These are phyloP conservation scores for Tremella mesenterica DNA, from an alignment of 768 basidiomycete genomes.

Conservation along the genomic window DNA sequence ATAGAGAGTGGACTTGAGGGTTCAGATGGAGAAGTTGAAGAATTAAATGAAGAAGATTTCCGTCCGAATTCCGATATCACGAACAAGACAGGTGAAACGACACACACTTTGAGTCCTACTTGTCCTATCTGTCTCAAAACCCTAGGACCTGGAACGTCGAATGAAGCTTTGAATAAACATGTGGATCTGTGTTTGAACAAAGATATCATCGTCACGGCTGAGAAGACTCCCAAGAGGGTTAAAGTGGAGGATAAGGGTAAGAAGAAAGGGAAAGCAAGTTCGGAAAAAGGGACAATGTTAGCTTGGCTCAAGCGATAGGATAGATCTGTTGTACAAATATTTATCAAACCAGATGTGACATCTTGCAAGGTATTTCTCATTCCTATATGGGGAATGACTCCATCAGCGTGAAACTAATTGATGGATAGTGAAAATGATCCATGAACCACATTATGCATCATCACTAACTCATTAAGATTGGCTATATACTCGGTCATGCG, in stretches of 20 bases:
- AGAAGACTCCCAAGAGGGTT: slow-evolving; percentile 15
- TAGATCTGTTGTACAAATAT: slow-evolving; percentile 15
- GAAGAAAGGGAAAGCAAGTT: slow-evolving; percentile 1
- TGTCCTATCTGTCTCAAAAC: slow-evolving; percentile 67
- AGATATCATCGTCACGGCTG: slow-evolving; percentile 57
- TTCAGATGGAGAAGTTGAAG: neutral
- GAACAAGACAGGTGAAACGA: neutral
- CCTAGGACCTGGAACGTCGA: slow-evolving; percentile 54
- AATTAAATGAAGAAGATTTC: slow-evolving; percentile 11
- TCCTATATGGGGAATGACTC: too few relatives aligned
- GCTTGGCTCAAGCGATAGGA: slow-evolving; percentile 3
- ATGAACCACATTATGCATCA: too few relatives aligned
- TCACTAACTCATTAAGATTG: too few relatives aligned
- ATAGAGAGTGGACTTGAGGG: slow-evolving; percentile 17
- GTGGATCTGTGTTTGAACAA: slow-evolving; percentile 81
- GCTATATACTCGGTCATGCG: too few relatives aligned
- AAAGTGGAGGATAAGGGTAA: slow-evolving; percentile 10
- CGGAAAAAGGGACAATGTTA: slow-evolving; percentile 9
- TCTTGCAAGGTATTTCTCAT: too few relatives aligned
- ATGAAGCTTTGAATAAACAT: slow-evolving; percentile 72
- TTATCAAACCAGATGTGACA: too few relatives aligned
- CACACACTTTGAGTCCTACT: slow-evolving; percentile 41
- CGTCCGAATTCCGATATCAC: slow-evolving; percentile 7
- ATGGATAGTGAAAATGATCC: too few relatives aligned
- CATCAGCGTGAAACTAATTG: too few relatives aligned